A percentile compares a stretch with the other conserved stretches of the same genome.
Conservation (phyloP, 2,329 filamentous ascomycete genomes). For the Penicillium digitatum region DNA sequence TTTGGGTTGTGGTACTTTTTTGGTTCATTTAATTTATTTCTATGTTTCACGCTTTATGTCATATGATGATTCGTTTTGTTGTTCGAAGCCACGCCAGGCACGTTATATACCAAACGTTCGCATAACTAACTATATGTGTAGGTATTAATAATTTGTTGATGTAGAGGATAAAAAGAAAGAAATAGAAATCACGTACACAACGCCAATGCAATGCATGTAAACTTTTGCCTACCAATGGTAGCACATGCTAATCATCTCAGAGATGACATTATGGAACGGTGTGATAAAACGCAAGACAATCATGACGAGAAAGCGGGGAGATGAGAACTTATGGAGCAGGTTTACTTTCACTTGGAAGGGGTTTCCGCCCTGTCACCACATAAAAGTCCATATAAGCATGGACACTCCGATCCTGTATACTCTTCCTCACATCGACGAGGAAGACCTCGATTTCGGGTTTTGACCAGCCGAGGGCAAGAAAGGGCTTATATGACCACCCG, state of each 20-base stretch:
- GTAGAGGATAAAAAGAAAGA: neutral
- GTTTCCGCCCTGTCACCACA: conserved; percentile 39
- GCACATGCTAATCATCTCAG: conserved; percentile 28
- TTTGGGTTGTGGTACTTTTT: neutral
- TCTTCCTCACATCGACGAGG: conserved; percentile 42
- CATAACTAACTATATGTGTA: neutral
- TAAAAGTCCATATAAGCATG: conserved; percentile 43
- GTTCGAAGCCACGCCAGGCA: neutral
- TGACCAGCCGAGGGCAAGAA: conserved; percentile 43
- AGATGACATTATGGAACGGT: conserved; percentile 14
- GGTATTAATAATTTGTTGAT: neutral
- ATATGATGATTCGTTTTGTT: neutral
- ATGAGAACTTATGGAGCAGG: conserved; percentile 7
- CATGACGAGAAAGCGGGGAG: conserved; percentile 6
- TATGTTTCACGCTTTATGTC: neutral
- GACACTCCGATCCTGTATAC: conserved; percentile 39
- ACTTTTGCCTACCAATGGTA: conserved; percentile 23
- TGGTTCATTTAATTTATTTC: neutral
- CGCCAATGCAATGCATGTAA: conserved; percentile 27
- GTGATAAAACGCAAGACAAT: conserved; percentile 8
- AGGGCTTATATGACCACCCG: conserved; percentile 45
- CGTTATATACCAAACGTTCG: neutral
- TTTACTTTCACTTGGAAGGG: conserved; percentile 20
- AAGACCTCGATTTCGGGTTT: conserved; percentile 47
- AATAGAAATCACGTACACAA: conserved; percentile 6